phyloP scores from a whole-genome alignment of 2,329 filamentous ascomycete species.

The Mollisia scopiformis region DNA sequence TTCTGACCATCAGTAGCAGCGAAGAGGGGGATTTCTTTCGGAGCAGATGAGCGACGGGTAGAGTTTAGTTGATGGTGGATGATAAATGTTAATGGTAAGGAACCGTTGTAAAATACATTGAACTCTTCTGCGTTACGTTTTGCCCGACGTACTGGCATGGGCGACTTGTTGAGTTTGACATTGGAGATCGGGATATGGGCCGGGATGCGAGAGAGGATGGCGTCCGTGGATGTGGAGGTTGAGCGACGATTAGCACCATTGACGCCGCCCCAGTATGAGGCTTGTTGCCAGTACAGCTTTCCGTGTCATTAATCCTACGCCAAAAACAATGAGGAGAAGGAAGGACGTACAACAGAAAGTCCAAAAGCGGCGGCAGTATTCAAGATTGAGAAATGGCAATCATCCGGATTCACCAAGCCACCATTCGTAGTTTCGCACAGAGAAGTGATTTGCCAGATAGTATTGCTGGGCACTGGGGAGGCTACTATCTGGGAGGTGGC shows the following conservation, averaged over 20 bases:
- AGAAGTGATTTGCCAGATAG: constrained; percentile 11
- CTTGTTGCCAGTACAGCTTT: constrained; percentile 4
- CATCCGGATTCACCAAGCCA: background rate
- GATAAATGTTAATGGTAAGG: constrained; percentile 9
- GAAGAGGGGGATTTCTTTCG: constrained; percentile 1
- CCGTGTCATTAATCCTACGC: background rate
- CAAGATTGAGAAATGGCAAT: background rate
- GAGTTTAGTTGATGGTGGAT: background rate
- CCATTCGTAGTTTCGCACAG: constrained; percentile 10
- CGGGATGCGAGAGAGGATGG: constrained; percentile 8
- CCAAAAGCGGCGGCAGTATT: constrained; percentile 2
- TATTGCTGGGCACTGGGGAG: background rate
- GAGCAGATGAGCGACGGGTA: background rate
- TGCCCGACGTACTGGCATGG: background rate
- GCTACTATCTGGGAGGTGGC: background rate
- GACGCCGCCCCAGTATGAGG: constrained; percentile 7
- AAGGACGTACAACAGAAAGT: constrained; percentile 4
- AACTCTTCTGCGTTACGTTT: background rate
- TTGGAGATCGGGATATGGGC: constrained; percentile 5
- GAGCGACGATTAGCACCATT: constrained; percentile 7
- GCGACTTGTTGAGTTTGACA: constrained; percentile 4
- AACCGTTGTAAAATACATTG: constrained; percentile 8
- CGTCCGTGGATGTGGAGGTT: background rate
- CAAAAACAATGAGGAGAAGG: background rate
- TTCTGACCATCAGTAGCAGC: constrained; percentile 6